Conservation (phyloP, 163 green algal species). For the Coccomyxa subellipsoidea region DNA sequence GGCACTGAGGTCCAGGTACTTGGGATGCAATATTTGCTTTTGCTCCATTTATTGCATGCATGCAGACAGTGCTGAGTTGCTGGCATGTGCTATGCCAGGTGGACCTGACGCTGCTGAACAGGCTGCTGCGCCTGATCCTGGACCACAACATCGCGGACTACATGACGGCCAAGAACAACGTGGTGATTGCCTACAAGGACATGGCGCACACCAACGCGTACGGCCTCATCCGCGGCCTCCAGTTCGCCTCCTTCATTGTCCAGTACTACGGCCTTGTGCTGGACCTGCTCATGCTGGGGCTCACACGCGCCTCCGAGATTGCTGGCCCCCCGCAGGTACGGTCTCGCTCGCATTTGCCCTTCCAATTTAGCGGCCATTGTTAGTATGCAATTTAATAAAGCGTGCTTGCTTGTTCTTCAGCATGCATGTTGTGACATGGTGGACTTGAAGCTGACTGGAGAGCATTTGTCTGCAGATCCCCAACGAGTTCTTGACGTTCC, state of each 20-base stretch:
- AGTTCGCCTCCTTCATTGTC: conserved; percentile 96
- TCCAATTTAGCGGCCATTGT: no score
- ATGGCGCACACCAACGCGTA: conserved; percentile 99
- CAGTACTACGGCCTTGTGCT: conserved; percentile 98
- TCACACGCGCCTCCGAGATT: conserved; percentile 94
- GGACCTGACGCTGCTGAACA: conserved; percentile 69
- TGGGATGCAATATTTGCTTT: no score
- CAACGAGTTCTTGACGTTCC: conserved; percentile 94
- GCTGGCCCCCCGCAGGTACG: conserved; percentile 75
- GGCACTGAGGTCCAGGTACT: no score
- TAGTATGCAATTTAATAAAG: no score
- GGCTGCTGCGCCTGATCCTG: conserved; percentile 95
- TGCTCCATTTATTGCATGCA: neutral
- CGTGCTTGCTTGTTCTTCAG: neutral
- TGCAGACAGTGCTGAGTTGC: neutral
- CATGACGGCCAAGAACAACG: conserved; percentile 99
- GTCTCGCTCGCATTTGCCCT: no score
- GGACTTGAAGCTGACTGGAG: neutral
- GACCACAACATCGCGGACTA: conserved; percentile 99
- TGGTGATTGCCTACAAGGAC: conserved; percentile 99
- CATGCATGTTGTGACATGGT: neutral
- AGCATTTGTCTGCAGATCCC: conserved; percentile 45
- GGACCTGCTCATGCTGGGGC: conserved; percentile 95
- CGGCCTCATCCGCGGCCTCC: conserved; percentile 96
- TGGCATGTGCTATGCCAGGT: conserved; percentile 23